phyloP scores from a whole-genome alignment of 768 basidiomycete genomes.

The Dentipellis fragilis region DNA sequence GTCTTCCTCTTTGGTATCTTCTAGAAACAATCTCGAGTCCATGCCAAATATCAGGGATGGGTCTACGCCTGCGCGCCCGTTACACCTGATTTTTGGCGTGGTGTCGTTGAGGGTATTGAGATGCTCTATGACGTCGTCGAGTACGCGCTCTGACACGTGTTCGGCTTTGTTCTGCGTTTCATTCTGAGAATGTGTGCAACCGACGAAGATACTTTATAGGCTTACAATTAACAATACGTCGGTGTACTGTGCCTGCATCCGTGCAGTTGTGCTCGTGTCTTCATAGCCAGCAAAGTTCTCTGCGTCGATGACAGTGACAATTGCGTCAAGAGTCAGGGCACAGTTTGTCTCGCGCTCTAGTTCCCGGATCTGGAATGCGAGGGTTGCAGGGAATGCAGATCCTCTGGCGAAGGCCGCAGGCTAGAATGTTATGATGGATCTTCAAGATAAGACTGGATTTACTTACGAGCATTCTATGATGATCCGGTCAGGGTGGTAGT shows the following conservation, averaged over 20 bases:
- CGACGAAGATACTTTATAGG: conserved; percentile 5
- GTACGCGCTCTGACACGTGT: conserved; percentile 61
- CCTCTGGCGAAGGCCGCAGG: conserved; percentile 38
- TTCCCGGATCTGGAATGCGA: conserved; percentile 90
- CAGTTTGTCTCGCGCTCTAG: conserved; percentile 69
- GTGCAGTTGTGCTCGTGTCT: conserved; percentile 84
- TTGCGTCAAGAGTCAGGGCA: conserved; percentile 79
- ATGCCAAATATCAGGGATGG: conserved; percentile 82
- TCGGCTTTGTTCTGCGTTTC: conserved; percentile 79
- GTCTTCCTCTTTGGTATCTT: conserved; percentile 6
- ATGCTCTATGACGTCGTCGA: conserved; percentile 81
- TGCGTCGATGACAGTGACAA: conserved; percentile 84
- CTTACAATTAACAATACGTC: conserved; percentile 80
- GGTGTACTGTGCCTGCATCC: conserved; percentile 92
- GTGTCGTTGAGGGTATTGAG: conserved; percentile 82
- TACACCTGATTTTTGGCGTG: conserved; percentile 76
- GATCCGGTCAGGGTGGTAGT: conserved; percentile 79
- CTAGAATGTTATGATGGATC: no score
- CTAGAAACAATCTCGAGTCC: conserved; percentile 67
- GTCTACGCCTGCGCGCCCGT: conserved; percentile 55
- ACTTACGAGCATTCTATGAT: conserved; percentile 91
- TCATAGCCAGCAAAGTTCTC: conserved; percentile 92
- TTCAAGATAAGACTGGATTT: not conserved
- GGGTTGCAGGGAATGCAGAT: conserved; percentile 90
- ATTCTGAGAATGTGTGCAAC: no score